Percentiles rank a stretch among this genome's conserved stretches.
Conservation (phyloP, 805 yeast genomes). For the Sugiyamaella boreocaroliniensis region DNA sequence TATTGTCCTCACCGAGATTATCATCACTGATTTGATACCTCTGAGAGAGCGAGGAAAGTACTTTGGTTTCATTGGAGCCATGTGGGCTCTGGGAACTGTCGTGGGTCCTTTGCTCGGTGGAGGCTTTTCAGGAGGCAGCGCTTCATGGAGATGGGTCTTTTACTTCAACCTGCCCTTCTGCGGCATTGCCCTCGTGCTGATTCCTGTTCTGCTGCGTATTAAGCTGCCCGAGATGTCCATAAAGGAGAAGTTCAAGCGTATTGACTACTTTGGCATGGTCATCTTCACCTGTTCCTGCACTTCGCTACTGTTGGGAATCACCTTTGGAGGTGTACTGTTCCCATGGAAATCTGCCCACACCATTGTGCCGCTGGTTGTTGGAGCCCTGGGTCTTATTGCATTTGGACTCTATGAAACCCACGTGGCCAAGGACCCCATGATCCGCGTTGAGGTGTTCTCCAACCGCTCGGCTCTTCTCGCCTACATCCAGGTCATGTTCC, state of each 20-base stretch:
- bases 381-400: constrained; percentile 28
- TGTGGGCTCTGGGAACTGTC: constrained; percentile 28
- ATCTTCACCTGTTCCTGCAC: constrained; percentile 40
- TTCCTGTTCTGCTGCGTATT: constrained; percentile 41
- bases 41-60: constrained; percentile 49
- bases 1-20: constrained; percentile 45
- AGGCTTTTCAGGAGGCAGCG: constrained; percentile 46
- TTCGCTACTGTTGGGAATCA: constrained; percentile 42
- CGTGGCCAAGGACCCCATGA: constrained; percentile 41
- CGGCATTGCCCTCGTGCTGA: constrained; percentile 39
- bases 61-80: constrained; percentile 38
- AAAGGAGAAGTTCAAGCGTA: constrained; percentile 33
- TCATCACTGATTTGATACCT: constrained; percentile 49
- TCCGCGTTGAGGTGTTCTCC: constrained; percentile 38
- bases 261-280: constrained; percentile 47
- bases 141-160: constrained; percentile 74
- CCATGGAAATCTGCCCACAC: constrained; percentile 54
- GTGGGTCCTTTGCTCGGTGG: constrained; percentile 64
- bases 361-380: constrained; percentile 43
- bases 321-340: constrained; percentile 48
- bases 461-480: constrained; percentile 36
- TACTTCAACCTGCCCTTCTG: constrained; percentile 64
- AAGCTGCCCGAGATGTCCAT: constrained; percentile 39
- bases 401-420: constrained; percentile 31
- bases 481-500: constrained; percentile 35